These are phyloP conservation scores for Globisporangium ultimum DNA, from an alignment of 352 stramenopile species.

Conservation along the genomic window DNA sequence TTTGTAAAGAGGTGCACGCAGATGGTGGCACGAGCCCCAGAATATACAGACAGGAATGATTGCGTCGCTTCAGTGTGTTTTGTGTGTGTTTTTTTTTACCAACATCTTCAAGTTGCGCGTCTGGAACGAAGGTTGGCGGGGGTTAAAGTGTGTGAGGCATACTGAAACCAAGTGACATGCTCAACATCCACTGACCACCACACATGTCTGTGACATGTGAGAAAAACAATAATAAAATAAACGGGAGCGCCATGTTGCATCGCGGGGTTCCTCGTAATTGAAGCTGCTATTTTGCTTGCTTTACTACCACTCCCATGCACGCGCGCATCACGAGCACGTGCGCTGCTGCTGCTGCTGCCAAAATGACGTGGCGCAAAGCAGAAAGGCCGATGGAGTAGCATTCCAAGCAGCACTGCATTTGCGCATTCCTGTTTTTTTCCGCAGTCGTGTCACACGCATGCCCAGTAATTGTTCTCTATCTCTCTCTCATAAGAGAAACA, in stretches of 20 bases:
- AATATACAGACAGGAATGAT: background rate
- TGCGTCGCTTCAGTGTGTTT: background rate
- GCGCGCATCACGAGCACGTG: too few species aligned
- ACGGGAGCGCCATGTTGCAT: too few species aligned
- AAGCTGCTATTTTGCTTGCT: background rate
- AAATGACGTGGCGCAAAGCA: too few species aligned
- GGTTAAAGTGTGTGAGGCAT: background rate
- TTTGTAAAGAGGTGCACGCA: background rate
- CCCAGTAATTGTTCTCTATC: background rate
- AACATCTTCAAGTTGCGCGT: background rate
- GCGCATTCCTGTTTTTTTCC: background rate
- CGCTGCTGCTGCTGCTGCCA: too few species aligned
- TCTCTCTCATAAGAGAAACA: constrained; percentile 6
- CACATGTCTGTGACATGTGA: background rate
- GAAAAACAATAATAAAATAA: too few species aligned
- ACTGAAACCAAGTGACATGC: background rate
- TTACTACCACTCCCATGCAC: too few species aligned
- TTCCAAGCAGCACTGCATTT: too few species aligned
- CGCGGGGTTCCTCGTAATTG: background rate
- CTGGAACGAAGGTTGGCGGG: background rate
- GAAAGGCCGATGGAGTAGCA: too few species aligned
- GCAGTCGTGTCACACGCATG: background rate
- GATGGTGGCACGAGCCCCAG: background rate
- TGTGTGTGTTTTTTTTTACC: background rate
- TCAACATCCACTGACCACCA: background rate